These are phyloP conservation scores for Ciborinia camelliae DNA, from an alignment of 2,329 filamentous ascomycete species.

Conservation along the genomic window DNA sequence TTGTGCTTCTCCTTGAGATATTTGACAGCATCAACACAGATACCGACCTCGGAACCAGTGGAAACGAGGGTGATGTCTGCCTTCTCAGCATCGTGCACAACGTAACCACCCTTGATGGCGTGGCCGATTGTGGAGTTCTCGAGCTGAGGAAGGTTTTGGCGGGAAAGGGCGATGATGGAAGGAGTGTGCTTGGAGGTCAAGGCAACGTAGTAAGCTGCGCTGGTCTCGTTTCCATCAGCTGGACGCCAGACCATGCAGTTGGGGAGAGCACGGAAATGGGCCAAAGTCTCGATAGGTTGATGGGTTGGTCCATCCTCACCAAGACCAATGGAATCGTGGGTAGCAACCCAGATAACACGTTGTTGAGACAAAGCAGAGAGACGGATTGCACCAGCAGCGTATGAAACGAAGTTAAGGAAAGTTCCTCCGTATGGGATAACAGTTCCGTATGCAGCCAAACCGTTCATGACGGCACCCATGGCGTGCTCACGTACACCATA, in stretches of 20 bases:
- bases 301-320: conserved; percentile 98
- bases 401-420: conserved; percentile 99
- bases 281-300: conserved; percentile 97
- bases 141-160: conserved; percentile 97
- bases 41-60: conserved; percentile 92
- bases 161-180: conserved; percentile 88
- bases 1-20: conserved; percentile 84
- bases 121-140: conserved; percentile 89
- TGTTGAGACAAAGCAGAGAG: conserved; percentile 88
- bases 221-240: conserved; percentile 97
- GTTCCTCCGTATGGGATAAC: conserved; percentile 92
- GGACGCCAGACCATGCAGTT: conserved; percentile 99
- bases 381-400: conserved; percentile 91
- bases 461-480: conserved; percentile 93
- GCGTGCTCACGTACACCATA: conserved; percentile 90
- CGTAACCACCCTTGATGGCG: conserved; percentile 93
- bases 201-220: conserved; percentile 93
- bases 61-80: conserved; percentile 87
- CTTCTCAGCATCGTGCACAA: conserved; percentile 76
- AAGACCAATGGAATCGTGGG: conserved; percentile 98
- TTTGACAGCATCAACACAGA: conserved; percentile 91
- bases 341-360: conserved; percentile 92
- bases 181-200: conserved; percentile 87
- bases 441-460: conserved; percentile 91
- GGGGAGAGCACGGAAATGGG: conserved; percentile 96